A percentile compares a stretch with the other conserved stretches of the same genome.
phyloP scores from a whole-genome alignment of 352 stramenopile species.

The Phytophthora melonis region DNA sequence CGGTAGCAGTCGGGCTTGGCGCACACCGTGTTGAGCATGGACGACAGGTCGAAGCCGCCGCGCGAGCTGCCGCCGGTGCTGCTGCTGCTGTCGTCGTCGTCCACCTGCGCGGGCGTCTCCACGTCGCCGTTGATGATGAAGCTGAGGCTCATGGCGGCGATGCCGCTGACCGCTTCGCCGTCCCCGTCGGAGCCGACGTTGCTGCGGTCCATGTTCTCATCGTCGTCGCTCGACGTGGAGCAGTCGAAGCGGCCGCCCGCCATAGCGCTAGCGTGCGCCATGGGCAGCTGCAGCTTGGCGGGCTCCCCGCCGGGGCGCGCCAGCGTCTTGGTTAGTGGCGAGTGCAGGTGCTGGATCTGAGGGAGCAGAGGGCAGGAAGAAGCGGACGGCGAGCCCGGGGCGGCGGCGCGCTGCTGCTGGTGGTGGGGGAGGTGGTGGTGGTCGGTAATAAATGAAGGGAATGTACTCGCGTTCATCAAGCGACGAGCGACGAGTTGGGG shows the following conservation, averaged over 20 bases:
- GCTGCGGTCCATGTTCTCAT: constrained; percentile 40
- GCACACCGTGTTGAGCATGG: constrained; percentile 84
- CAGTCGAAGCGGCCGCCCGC: constrained; percentile 40
- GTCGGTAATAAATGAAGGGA: constrained; percentile 52
- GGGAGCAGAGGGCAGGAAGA: constrained; percentile 26
- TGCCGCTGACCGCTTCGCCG: constrained; percentile 56
- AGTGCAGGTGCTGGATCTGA: constrained; percentile 42
- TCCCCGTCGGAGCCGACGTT: constrained; percentile 37
- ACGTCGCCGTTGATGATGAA: constrained; percentile 83
- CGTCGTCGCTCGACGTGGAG: constrained; percentile 39
- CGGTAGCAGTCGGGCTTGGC: constrained; percentile 82
- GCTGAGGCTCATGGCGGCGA: constrained; percentile 85
- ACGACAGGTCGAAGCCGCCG: constrained; percentile 61
- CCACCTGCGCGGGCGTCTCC: constrained; percentile 33
- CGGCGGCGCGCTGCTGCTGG: constrained; percentile 11
- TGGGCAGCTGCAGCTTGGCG: constrained; percentile 21
- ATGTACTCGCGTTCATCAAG: constrained; percentile 52
- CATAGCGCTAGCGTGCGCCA: constrained; percentile 43
- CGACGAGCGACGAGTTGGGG: constrained; percentile 34
- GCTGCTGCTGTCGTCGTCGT: constrained; percentile 48
- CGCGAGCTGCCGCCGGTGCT: constrained; percentile 38
- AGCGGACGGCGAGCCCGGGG: constrained; percentile 29
- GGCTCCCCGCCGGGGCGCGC: constrained; percentile 30
- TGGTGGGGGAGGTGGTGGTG: constrained; percentile 23
- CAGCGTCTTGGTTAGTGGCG: constrained; percentile 35